Evolutionary conservation across 2,329 filamentous ascomycete genomes (phyloP), one percentile per base, ranked within the genome.

Genomic region (Drechslerella dactyloides): DNA sequence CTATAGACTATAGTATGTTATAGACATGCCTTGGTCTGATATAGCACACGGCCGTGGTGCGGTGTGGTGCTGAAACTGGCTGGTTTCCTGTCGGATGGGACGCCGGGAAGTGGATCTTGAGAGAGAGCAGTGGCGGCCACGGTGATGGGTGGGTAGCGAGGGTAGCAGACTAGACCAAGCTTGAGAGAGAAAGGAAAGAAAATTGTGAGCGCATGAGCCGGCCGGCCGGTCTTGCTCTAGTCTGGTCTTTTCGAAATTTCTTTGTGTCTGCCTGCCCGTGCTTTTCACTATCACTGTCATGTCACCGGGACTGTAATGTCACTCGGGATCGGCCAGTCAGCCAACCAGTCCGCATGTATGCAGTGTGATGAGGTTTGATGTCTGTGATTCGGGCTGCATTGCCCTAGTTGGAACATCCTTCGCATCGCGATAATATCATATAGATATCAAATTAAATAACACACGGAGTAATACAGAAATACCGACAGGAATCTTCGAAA

Each of bases 101-200:
- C 37, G 17, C 48, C 59, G 66, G 66, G 58, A 70, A 64, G 58
- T 69, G 65, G 65, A 58, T 57, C 57, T 60, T 13, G 5, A 4
- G 15, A 42, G 37, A 42, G 37, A 42, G 37, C n/a, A n/a, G 37
- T 42, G 37, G 37, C 37, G 37, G 57, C 57, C 57, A 60, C 33
- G 57, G 30, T 52, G 33, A 60, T 60, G 30, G 44, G 52, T 21
- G 57, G 57, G 27, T 33, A 8, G 27, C 4, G 27, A 33, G 27
- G 27, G n/a, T n/a, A n/a, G n/a, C n/a, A n/a, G n/a, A n/a, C n/a
- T n/a, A n/a, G n/a, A n/a, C n/a, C n/a, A 3, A 33, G 27, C 8
- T 8, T 8, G 8, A 33, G 27, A 33, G 5, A 13, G 3, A 13
- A 17, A 4, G 15, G 4, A 42, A 42, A 42, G n/a, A 42, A 17